Evolutionary conservation across 495 filamentous ascomycete genomes (phyloP).

Genomic region (Paragyromitra xinjiangensis): DNA sequence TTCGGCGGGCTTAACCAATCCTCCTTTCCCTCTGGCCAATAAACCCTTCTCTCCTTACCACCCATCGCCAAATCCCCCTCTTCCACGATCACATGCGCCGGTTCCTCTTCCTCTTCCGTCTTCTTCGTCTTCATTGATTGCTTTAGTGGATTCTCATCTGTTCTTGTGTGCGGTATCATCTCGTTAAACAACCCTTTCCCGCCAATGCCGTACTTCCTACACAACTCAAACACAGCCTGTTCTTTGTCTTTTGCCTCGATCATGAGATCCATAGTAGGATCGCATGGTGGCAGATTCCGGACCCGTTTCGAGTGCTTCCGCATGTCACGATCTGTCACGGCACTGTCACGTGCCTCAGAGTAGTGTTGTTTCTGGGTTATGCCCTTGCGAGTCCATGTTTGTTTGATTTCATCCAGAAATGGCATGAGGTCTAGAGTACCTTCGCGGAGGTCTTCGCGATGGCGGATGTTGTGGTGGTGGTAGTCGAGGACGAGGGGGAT

Average conservation of each 20-base stretch:
- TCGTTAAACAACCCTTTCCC: constrained; percentile 76
- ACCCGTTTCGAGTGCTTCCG: constrained; percentile 86
- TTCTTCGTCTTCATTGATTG: constrained; percentile 61
- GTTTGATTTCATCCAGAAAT: constrained; percentile 76
- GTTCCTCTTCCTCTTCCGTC: constrained; percentile 60
- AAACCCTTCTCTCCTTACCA: constrained; percentile 83
- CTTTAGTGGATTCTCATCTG: constrained; percentile 75
- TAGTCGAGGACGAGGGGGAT: constrained; percentile 94
- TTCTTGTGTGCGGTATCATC: constrained; percentile 76
- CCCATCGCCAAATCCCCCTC: constrained; percentile 87
- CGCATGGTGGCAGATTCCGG: constrained; percentile 79
- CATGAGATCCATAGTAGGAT: constrained; percentile 89
- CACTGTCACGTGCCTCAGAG: constrained; percentile 77
- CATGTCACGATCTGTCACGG: constrained; percentile 77
- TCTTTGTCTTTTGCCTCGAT: constrained; percentile 99
- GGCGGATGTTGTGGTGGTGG: constrained; percentile 95
- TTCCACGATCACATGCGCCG: constrained; percentile 64
- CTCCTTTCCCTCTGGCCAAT: constrained; percentile 90
- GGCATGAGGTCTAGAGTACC: constrained; percentile 82
- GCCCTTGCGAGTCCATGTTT: constrained; percentile 84
- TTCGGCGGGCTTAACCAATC: constrained; percentile 87
- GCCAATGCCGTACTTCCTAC: constrained; percentile 84
- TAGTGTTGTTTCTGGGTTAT: constrained; percentile 98
- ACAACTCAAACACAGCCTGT: constrained; percentile 93
- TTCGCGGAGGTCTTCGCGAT: constrained; percentile 77